phyloP scores from a whole-genome alignment of 352 stramenopile species.

The Phytophthora cactorum region DNA sequence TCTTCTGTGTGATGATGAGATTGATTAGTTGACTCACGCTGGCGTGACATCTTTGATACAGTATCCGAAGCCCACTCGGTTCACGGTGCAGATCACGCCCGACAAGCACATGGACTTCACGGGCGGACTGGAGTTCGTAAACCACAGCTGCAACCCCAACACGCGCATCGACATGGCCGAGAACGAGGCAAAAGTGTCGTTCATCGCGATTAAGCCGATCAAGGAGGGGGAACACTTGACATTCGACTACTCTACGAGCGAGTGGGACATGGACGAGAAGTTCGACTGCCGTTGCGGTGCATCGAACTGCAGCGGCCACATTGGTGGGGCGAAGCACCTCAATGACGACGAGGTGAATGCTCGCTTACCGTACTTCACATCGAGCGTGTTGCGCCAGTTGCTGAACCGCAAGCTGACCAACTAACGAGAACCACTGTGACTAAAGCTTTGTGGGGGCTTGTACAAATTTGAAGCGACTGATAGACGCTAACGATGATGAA shows the following conservation, averaged over 20 bases:
- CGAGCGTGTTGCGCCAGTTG: slow-evolving; percentile 72
- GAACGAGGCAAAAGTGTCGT: slow-evolving; percentile 70
- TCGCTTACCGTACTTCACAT: slow-evolving; percentile 73
- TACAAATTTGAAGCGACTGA: slow-evolving; percentile 8
- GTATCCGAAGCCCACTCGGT: slow-evolving; percentile 67
- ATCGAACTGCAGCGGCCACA: slow-evolving; percentile 63
- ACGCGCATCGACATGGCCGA: slow-evolving; percentile 81
- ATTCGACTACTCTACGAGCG: slow-evolving; percentile 91
- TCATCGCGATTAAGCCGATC: slow-evolving; percentile 82
- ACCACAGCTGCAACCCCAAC: slow-evolving; percentile 89
- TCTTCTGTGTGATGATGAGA: background rate
- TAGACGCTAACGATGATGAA: slow-evolving; percentile 10
- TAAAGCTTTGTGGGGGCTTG: background rate
- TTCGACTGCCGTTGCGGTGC: slow-evolving; percentile 86
- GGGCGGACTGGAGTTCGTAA: slow-evolving; percentile 87
- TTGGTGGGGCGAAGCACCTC: slow-evolving; percentile 86
- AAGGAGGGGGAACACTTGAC: slow-evolving; percentile 74
- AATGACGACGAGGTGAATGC: slow-evolving; percentile 54
- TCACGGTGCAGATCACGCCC: slow-evolving; percentile 82
- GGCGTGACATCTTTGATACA: slow-evolving; percentile 30
- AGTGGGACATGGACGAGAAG: slow-evolving; percentile 94
- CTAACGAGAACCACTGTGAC: slow-evolving; percentile 22
- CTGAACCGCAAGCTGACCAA: slow-evolving; percentile 60
- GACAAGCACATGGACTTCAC: slow-evolving; percentile 87
- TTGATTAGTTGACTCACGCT: slow-evolving; percentile 10